Evolutionary conservation across 306 rosid species (phyloP).

Genomic region (Medicago ruthenica): DNA sequence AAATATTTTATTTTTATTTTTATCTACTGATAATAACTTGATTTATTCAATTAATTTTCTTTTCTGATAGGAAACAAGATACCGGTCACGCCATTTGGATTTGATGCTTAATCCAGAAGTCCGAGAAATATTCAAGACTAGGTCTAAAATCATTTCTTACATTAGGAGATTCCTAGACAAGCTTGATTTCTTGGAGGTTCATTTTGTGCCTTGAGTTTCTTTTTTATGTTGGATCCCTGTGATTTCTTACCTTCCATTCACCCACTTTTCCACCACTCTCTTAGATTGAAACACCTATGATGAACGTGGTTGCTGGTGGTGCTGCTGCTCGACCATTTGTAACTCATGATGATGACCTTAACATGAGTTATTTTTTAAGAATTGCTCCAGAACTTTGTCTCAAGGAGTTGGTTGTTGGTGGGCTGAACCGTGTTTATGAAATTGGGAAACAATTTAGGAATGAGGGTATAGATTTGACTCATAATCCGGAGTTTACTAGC

Average conservation of each 20-base stretch:
- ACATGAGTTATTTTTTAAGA: conserved; percentile 79
- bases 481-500: conserved; percentile 54
- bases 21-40: not conserved
- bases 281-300: conserved; percentile 98
- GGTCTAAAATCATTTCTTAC: conserved; percentile 67
- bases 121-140: conserved; percentile 83
- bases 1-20: not conserved
- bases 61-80: conserved; percentile 82
- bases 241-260: conserved; percentile 22
- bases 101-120: conserved; percentile 85
- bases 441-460: conserved; percentile 97
- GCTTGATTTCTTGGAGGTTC: conserved; percentile 92
- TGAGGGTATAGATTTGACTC: conserved; percentile 95
- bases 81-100: conserved; percentile 86
- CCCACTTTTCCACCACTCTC: conserved; percentile 30
- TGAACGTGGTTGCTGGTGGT: conserved; percentile 98
- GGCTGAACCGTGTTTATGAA: conserved; percentile 97
- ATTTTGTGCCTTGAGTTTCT: conserved; percentile 37
- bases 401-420: conserved; percentile 93
- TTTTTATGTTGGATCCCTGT: not conserved
- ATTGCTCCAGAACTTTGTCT: conserved; percentile 97
- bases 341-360: conserved; percentile 89
- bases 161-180: conserved; percentile 71
- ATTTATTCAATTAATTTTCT: not conserved
- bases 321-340: conserved; percentile 96